Conservation (phyloP, 164 flowering plant species). For the Aristolochia contorta region DNA sequence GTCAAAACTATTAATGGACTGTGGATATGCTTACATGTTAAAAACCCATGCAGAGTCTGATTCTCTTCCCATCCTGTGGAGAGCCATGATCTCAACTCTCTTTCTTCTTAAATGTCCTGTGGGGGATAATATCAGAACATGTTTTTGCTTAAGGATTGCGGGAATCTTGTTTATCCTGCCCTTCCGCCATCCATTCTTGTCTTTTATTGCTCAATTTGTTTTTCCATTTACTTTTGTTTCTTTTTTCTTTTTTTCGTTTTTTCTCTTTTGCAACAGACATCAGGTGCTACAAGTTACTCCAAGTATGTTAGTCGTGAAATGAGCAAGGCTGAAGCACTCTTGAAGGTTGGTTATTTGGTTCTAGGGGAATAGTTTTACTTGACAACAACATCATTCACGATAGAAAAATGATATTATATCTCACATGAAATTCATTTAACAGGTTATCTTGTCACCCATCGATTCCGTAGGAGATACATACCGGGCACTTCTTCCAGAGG, state of each 20-base stretch:
- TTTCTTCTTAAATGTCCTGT: too few relatives aligned
- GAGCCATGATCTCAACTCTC: too few relatives aligned
- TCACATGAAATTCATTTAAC: conserved; percentile 10
- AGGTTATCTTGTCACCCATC: conserved; percentile 90
- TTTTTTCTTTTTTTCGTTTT: too few relatives aligned
- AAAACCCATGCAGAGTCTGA: not conserved
- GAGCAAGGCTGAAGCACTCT: conserved; percentile 98
- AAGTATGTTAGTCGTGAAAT: conserved; percentile 93
- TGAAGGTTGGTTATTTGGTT: conserved; percentile 48
- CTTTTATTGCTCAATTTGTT: too few relatives aligned
- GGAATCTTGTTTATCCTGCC: too few relatives aligned
- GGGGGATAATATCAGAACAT: too few relatives aligned
- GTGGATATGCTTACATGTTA: not conserved
- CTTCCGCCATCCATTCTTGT: too few relatives aligned
- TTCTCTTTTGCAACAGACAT: conserved; percentile 31
- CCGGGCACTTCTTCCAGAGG: conserved; percentile 91
- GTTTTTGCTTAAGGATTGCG: too few relatives aligned
- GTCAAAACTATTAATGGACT: not conserved
- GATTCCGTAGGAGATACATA: conserved; percentile 96
- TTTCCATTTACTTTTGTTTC: too few relatives aligned
- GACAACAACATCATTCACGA: not conserved
- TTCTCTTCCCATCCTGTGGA: not conserved
- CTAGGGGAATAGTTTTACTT: not conserved
- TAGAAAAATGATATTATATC: not conserved
- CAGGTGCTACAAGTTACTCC: conserved; percentile 77